Evolutionary conservation across 139 green algal species (phyloP), one percentile per base, ranked within the genome.

Genomic region (Auxenochlorella pyrenoidosa): DNA sequence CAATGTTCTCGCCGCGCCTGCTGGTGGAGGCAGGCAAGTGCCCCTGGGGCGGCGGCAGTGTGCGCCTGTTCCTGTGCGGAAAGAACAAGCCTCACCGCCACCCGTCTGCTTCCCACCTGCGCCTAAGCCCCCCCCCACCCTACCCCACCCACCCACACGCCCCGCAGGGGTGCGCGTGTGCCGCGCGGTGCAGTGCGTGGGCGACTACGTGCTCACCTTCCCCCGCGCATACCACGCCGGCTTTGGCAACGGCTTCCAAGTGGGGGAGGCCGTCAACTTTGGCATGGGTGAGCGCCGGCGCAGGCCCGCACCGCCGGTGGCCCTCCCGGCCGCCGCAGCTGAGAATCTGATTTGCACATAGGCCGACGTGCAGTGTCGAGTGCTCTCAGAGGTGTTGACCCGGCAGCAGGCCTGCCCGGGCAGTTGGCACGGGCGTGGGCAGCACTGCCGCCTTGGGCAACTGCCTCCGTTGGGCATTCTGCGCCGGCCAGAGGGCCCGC

Each of bases 181-280:
- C 44, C 90, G 94, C 4, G 84, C 88, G 26, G 91, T 96, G 75
- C 96, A 98, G 90, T 30, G 94, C 32, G 68, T 95, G 30, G 96
- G 96, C 13, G 95, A 97, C 85, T 98, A 95, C 54, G 88, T 98
- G 5, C 72, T 99, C 59, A 99, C 96, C 30, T 98, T 97, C 88
- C 96, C 96, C 3, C 90, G 93, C 43, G 83, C 93, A 32, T 98
- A 98, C 91, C 96, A 99, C 88, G 91, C 72, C 24, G 96, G 95
- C 73, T 98, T 98, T 90, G 92, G 89, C 44, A 87, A 92, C 79
- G 96, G 96, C 79, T 96, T 97, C 91, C 97, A 97, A 88, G 86
- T 95, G 36, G 96, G 96, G 3, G 97, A 99, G 92, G 96, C 95
- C 6, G 95, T 98, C 72, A 99, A 99, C 92, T 98, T 99, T 86